These are phyloP conservation scores for Diutina mesorugosa DNA, from an alignment of 1,139 yeast genomes.

Conservation along the genomic window DNA sequence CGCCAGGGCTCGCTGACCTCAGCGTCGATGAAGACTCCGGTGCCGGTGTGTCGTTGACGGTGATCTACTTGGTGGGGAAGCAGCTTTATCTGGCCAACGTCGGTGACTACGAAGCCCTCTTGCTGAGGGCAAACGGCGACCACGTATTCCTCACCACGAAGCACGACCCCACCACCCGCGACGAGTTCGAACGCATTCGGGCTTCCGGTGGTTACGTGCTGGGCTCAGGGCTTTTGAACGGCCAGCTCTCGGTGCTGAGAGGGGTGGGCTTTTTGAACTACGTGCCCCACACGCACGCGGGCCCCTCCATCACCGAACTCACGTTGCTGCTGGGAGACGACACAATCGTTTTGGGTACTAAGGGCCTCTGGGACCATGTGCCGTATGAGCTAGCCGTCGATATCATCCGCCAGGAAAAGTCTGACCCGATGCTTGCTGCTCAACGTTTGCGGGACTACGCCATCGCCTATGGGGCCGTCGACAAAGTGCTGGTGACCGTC, in stretches of 20 bases:
- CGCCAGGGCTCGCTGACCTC: slow-evolving; percentile 8
- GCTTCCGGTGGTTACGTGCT: slow-evolving; percentile 87
- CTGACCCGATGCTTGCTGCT: slow-evolving; percentile 85
- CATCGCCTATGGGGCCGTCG: slow-evolving; percentile 78
- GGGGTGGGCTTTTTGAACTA: slow-evolving; percentile 86
- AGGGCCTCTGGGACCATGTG: slow-evolving; percentile 75
- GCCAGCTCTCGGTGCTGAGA: slow-evolving; percentile 70
- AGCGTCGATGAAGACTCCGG: slow-evolving; percentile 42
- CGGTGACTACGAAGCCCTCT: slow-evolving; percentile 80
- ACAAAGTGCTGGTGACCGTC: slow-evolving; percentile 77
- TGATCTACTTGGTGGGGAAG: slow-evolving; percentile 63
- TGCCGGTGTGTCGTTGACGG: slow-evolving; percentile 82
- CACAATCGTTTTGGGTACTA: slow-evolving; percentile 75
- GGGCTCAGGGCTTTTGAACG: slow-evolving; percentile 77
- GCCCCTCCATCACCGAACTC: slow-evolving; percentile 62
- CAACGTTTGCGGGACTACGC: slow-evolving; percentile 91
- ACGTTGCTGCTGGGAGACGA: slow-evolving; percentile 64
- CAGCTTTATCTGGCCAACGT: slow-evolving; percentile 72
- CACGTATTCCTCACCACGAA: slow-evolving; percentile 58
- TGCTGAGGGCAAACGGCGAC: slow-evolving; percentile 75
- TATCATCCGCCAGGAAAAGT: slow-evolving; percentile 69
- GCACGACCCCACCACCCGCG: slow-evolving; percentile 73
- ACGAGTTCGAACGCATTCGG: slow-evolving; percentile 78
- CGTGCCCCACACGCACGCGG: slow-evolving; percentile 82
- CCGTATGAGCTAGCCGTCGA: slow-evolving; percentile 84